Base-by-base conservation (phyloP, 2,329 filamentous ascomycete genomes). In the Phaeosphaeriaceae sp. region DNA sequence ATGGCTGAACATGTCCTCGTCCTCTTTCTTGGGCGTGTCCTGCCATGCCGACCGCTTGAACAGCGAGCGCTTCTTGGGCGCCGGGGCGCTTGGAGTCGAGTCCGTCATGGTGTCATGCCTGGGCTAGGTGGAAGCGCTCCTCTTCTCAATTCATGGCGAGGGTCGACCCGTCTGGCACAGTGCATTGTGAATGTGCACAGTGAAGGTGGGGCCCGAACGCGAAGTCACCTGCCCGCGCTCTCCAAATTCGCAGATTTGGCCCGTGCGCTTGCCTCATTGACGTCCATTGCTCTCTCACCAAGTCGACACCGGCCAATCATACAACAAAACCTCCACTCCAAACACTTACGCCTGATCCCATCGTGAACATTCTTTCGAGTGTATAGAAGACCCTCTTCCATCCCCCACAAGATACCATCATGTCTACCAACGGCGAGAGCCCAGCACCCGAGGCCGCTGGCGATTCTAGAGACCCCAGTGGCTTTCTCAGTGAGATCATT, bases 401-500 rank as follows among this genome's bases (percentile, higher is more conserved):
- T 44, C 41, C 41, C 7, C 11, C n/a, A 19, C 5, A 20, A 7
- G 10, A 46, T 49, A 19, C 56, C 58, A 61, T 17, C 56, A 67
- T 70, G 67, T 70, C 62, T 20, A 63, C 56, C 57, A 60, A 95
- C 93, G 91, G 92, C 93, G 80, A 94, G 44, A 73, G 66, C 58
- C 67, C 67, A 52, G 66, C 63, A 45, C 61, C 62, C 24, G 66
- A 93, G 82, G 88, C 87, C 61, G 83, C 84, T 62, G 80, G 79
- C 58, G 92, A 95, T 79, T 91, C 92, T 62, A 94, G 92, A 78
- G 95, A 99, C 78, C 95, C 95, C 3, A 96, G 93, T 13, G 89
- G 91, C 67, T 99, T 99, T 79, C 84, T 99, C 58, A 89, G 91
- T 78, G 92, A 97, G 76, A 97, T 99, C 76, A 96, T 97, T 73